Conservation (phyloP, 257 asterid genomes). For the Ballota nigra region DNA sequence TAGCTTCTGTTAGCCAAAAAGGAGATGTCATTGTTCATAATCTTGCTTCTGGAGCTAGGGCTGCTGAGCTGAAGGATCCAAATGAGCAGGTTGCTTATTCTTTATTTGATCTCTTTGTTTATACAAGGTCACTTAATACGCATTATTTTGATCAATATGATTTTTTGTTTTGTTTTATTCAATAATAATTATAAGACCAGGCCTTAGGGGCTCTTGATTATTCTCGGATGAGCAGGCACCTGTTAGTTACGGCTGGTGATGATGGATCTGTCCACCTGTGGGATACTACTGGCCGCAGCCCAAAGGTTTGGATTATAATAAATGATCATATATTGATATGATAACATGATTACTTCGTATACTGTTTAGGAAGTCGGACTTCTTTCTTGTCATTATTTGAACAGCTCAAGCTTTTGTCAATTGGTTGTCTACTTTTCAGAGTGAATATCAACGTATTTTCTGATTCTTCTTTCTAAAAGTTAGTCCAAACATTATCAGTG, state of each 20-base stretch:
- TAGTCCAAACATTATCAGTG: background rate
- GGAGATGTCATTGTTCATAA: conserved; percentile 89
- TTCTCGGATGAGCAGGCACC: conserved; percentile 89
- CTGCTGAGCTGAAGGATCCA: conserved; percentile 88
- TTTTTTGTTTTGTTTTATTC: conserved; percentile 9
- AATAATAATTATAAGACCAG: conserved; percentile 47
- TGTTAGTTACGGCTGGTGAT: conserved; percentile 93
- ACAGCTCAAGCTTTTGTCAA: background rate
- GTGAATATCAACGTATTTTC: background rate
- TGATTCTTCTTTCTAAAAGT: background rate
- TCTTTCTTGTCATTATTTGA: background rate
- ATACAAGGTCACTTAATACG: conserved; percentile 20
- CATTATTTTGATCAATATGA: conserved; percentile 16
- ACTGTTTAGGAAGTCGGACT: background rate
- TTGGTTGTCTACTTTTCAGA: background rate
- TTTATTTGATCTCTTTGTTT: conserved; percentile 9
- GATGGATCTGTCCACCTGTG: conserved; percentile 95
- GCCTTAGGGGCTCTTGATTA: conserved; percentile 93
- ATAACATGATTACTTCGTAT: conserved; percentile 4
- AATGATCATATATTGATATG: conserved; percentile 10
- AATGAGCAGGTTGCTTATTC: conserved; percentile 66
- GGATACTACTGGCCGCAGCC: conserved; percentile 95
- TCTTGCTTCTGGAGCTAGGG: conserved; percentile 89
- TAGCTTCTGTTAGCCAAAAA: conserved; percentile 88
- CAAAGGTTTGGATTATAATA: conserved; percentile 56